Base-by-base conservation (phyloP, 176 grass and related monocot species). In the Typha latifolia region DNA sequence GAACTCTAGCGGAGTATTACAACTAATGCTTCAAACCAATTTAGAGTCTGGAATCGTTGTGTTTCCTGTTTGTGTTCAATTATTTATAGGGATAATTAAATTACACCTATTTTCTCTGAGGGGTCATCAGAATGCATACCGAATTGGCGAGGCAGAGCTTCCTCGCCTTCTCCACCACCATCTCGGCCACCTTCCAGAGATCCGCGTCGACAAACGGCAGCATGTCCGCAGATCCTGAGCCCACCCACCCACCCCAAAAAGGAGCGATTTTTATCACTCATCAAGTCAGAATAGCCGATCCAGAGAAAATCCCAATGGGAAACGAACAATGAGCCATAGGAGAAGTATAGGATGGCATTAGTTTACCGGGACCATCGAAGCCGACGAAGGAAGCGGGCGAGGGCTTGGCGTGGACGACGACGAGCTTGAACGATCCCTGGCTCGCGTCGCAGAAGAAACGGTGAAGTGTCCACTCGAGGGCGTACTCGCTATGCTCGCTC, bases 401-500 rank as follows among this genome's bases (percentile, higher is more conserved):
- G 21, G 57, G 49, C 53, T 81, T 81, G 3, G 66, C 23, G 12
- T 81, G 71, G 16, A 81, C 55, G 21, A 81, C 51, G 13, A 81
- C 72, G 19, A 81, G 71, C 72, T 81, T 50, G 59, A 75, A 69
- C 4, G 63, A 27, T 31, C 70, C 70, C 14, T 63, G 22, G 9
- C n/a, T 43, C 14, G 26, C 47, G 27, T 15, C 29, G 13, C 63
- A 81, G 55, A 73, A 81, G 29, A 81, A 75, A 24, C 63, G 71
- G 48, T 22, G 26, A 2, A 81, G 72, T 5, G 79, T 64, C 79
- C 79, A 81, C 68, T 81, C 55, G 4, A 81, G 71, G 0, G 72
- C 65, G 26, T 81, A 64, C 11, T 51, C 34, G 55, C 79, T 81
- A 16, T 75, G 65, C n/a, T 81, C 65, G 5, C 79, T 81, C 27